Base-by-base conservation (phyloP, 1,284 basidiomycete genomes). In the Phaffia rhodozyma region DNA sequence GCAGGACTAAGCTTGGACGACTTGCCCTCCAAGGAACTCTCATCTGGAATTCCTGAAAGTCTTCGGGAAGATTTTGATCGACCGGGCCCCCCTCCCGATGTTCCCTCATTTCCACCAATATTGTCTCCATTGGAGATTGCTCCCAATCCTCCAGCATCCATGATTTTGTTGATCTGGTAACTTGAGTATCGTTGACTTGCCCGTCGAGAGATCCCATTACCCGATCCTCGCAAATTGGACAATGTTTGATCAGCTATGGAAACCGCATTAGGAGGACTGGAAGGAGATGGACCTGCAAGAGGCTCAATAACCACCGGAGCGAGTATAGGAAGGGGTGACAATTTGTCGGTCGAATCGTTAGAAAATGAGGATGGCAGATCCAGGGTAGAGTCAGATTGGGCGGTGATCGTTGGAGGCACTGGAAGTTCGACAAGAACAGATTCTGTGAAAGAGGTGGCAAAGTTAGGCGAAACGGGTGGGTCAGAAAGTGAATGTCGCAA, bases 111-210 rank as follows among this genome's bases (percentile, higher is more conserved):
- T 55, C 60, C 25, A 9, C 18, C 51, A 21, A 54, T 52, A 54
- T 52, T 58, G 11, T 53, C 52, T 27, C 25, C 52, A 18, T 11
- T 53, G 11, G 25, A 7, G 52, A 53, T 53, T 13, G 18, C 59
- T 68, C 43, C 66, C 49, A 62, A 69, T 81, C 73, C 76, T 66
- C 72, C 72, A 23, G 73, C 78, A 21, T 85, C 83, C 0, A 90
- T 86, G 85, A 98, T 94, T 77, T 94, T 96, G 68, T 89, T 87
- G 71, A 97, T 89, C 60, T 92, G 91, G 74, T 96, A 98, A 0
- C 88, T 88, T 62, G 92, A 97, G 78, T 94, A 98, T 0, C 94
- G 86, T 73, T 97, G 97, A 30, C 90, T 93, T 3, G 94, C 94
- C 51, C 94, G 81, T 13, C 94, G 84, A 97, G 81, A 0, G 86